Evolutionary conservation across 75 land plant genomes (phyloP).

Genomic region (Pseudotsuga menziesii): DNA sequence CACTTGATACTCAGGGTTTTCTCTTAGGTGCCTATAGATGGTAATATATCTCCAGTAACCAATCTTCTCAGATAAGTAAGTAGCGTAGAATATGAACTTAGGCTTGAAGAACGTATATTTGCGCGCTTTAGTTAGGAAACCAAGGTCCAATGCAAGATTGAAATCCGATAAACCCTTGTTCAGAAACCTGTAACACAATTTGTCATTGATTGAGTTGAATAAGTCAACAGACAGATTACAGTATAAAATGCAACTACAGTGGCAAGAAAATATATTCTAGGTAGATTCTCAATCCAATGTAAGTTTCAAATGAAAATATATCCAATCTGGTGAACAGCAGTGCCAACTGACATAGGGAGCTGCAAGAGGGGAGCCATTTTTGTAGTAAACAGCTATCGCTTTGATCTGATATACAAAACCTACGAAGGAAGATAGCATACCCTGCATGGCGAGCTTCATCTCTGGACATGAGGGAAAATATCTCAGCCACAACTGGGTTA

Average conservation of each 20-base stretch:
- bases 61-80: slow-evolving; percentile 91
- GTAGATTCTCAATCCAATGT: neutral
- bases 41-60: slow-evolving; percentile 69
- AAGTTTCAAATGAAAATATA: neutral
- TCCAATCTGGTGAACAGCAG: neutral
- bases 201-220: too few species aligned
- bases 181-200: slow-evolving; percentile 50
- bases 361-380: neutral
- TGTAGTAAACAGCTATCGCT: neutral
- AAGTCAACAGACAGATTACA: too few species aligned
- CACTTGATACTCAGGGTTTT: slow-evolving; percentile 29
- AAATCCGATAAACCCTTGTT: slow-evolving; percentile 97
- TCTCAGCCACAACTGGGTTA: slow-evolving; percentile 91
- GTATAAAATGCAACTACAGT: too few species aligned
- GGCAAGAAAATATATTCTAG: too few species aligned
- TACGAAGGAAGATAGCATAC: slow-evolving; percentile 26
- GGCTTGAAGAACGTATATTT: slow-evolving; percentile 97
- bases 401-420: neutral
- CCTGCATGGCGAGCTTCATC: slow-evolving; percentile 96
- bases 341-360: neutral
- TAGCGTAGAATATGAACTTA: slow-evolving; percentile 94
- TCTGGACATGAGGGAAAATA: slow-evolving; percentile 93
- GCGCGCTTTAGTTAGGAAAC: slow-evolving; percentile 89
- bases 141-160: slow-evolving; percentile 82
- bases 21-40: slow-evolving; percentile 29